Base-by-base conservation (phyloP, 2,329 filamentous ascomycete genomes). In the Metarhizium brunneum region DNA sequence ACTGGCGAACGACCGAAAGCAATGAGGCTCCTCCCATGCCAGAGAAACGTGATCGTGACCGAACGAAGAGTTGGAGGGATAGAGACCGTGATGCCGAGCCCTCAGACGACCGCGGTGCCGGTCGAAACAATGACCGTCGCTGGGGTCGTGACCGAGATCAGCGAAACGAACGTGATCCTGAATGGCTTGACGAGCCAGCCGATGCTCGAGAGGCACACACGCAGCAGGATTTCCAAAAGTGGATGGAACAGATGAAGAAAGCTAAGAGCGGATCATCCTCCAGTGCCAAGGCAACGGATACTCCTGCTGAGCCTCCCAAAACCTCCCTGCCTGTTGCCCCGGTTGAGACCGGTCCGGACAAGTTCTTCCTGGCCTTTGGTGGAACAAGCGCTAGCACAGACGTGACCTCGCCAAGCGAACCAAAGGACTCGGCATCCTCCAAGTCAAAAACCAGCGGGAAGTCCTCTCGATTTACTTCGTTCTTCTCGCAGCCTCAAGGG, bases 171-270 rank as follows among this genome's bases (percentile, higher is more conserved):
- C 85, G 88, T 60, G 90, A 95, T 52, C 92, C 92, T 5, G 92
- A 96, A 70, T 96, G 92, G 92, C 79, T 96, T 70, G 90, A 95
- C 66, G 81, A 86, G 57, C 79, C 79, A 25, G 85, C 87, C 57
- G 86, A 89, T 53, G 83, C 86, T 63, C 75, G 81, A 40, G 83
- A 87, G 63, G 81, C 79, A 5, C 88, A 90, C 63, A 96, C 91
- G 1, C 86, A 90, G 64, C 91, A 95, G 66, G 92, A 96, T 62
- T 95, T 96, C 69, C 87, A 95, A 72, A 89, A 89, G 62, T 96
- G 92, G 84, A 96, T 96, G 79, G 90, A 95, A 63, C 81, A 80
- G 60, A 95, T 95, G 90, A 92, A 88, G 70, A 85, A 84, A 43
- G 80, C 82, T 59, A 82, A 78, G 63, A 72, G 67, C 57, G 68